Evolutionary conservation across 179 eudicot genomes (phyloP).

Genomic region (Sideroxylon spinosum): DNA sequence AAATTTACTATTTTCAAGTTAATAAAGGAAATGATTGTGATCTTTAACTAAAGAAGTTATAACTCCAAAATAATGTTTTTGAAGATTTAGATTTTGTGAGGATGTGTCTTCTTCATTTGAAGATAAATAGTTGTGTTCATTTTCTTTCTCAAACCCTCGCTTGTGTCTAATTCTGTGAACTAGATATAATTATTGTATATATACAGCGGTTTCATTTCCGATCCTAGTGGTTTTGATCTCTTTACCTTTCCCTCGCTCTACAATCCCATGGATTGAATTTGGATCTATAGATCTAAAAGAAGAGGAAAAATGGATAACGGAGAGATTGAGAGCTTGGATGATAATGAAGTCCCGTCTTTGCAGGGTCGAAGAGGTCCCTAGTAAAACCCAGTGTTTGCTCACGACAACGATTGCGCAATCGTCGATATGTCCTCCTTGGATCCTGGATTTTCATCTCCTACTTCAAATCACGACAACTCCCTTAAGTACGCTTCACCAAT

Average conservation of each 20-base stretch:
- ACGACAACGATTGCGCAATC: slow-evolving; percentile 60
- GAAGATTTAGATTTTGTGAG: not conserved
- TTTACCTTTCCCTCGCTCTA: not conserved
- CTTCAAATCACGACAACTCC: slow-evolving; percentile 14
- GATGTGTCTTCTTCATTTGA: not conserved
- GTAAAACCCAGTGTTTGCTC: slow-evolving; percentile 61
- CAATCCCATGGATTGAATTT: not conserved
- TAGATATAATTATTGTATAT: too few relatives aligned
- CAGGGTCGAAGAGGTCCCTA: slow-evolving; percentile 38
- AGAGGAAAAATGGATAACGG: slow-evolving; percentile 10
- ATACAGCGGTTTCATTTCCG: not conserved
- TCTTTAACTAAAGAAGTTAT: not conserved
- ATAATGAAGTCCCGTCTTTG: slow-evolving; percentile 29
- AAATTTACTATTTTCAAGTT: too few relatives aligned
- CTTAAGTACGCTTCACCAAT: slow-evolving; percentile 4
- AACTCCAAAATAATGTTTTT: not conserved
- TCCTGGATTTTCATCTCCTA: slow-evolving; percentile 38
- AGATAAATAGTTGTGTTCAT: not conserved
- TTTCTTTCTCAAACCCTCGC: not conserved
- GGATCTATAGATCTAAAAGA: slow-evolving; percentile 11
- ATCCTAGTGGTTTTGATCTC: slow-evolving; percentile 1
- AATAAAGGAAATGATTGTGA: not conserved
- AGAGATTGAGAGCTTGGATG: slow-evolving; percentile 37
- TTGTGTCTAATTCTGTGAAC: too few relatives aligned
- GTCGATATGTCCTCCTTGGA: slow-evolving; percentile 72